Evolutionary conservation across 1,139 yeast species (phyloP), one percentile per base, ranked within the genome.

Genomic region (Wickerhamomyces sp.): DNA sequence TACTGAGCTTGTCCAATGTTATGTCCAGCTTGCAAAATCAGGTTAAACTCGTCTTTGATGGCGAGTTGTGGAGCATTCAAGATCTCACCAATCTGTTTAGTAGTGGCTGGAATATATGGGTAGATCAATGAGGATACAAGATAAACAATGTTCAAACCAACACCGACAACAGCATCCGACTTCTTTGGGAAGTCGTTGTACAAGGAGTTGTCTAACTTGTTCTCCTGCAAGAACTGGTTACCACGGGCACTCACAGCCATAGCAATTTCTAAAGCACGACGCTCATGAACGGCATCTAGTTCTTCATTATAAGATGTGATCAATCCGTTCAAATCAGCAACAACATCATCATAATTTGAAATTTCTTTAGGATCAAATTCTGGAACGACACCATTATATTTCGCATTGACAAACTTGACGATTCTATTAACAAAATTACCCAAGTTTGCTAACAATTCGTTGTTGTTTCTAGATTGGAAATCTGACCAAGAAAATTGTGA

Each of bases 401-500:
- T 92, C 42, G 96, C 94, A 60, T 75, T 80, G 40, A 83, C 88
- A 61, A 89, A 92, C 64, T 92, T 92, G 50, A 89, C 80, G 57
- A 90, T 72, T 66, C 99, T 83, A 71, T 92, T 92, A 45, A 89
- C 97, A 58, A 88, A 88, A 70, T 92, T 92, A 65, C 98, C 99
- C 60, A 94, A 73, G 66, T 94, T 94, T 40, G 97, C 96, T 63
- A 92, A 74, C 58, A 92, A 72, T 67, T 94, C 98, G 49, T 84
- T 78, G 69, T 92, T 92, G 64, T 92, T 92, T 65, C 89, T 86
- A 40, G 95, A 75, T 48, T 89, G 97, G 64, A 92, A 90, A 60
- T 92, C 97, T 42, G 76, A 76, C 99, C 99, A 92, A 3, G 97
- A 89, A 65, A 92, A 92, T 60, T 90, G 96, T 25, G 98, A 81